These are phyloP conservation scores for Tetradesmus lagerheimii DNA, from an alignment of 139 green algal genomes.

Conservation along the genomic window DNA sequence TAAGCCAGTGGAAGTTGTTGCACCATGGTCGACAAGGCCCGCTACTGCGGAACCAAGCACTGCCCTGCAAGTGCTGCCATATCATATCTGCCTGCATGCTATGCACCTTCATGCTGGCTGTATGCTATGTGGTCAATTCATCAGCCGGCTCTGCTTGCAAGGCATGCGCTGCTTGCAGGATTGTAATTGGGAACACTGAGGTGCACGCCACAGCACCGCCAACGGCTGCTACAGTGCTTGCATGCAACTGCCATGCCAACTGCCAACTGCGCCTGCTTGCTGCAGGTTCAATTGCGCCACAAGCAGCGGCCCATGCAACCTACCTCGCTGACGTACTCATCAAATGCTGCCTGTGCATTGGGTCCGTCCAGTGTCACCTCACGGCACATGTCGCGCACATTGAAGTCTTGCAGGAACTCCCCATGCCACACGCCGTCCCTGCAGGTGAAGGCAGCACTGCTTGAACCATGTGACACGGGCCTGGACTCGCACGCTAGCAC, in stretches of 20 bases:
- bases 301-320: neutral
- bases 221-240: neutral
- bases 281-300: too few relatives aligned
- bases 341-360: neutral
- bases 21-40: too few relatives aligned
- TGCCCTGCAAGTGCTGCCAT: too few relatives aligned
- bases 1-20: neutral
- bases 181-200: too few relatives aligned
- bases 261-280: too few relatives aligned
- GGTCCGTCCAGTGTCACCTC: conserved; percentile 8
- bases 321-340: neutral
- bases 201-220: neutral
- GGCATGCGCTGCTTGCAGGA: neutral
- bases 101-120: too few relatives aligned
- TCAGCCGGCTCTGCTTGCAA: too few relatives aligned
- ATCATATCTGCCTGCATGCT: too few relatives aligned
- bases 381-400: neutral
- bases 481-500: too few relatives aligned
- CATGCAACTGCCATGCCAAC: neutral
- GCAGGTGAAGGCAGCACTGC: neutral
- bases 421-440: neutral
- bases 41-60: neutral
- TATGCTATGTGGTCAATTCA: too few relatives aligned
- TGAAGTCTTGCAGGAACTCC: conserved; percentile 17
- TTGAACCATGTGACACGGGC: neutral